Evolutionary conservation across 202 grass and related monocot species (phyloP).

Genomic region (Cymbopogon flexuosus): DNA sequence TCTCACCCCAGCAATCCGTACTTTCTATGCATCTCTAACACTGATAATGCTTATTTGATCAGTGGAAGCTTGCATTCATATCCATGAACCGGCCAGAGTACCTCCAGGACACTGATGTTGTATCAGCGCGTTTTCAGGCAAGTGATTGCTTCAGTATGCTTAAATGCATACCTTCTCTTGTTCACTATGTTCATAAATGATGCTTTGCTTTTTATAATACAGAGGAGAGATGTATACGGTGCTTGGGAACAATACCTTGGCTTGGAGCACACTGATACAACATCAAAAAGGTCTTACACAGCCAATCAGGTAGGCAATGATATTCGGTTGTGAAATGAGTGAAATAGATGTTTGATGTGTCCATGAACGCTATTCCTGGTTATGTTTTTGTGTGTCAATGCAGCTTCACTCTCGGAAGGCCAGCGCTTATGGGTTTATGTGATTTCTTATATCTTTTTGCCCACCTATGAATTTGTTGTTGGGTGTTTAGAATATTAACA

Average conservation of each 20-base stretch:
- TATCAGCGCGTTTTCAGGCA: slow-evolving; percentile 89
- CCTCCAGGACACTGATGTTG: slow-evolving; percentile 74
- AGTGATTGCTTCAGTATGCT: slow-evolving; percentile 34
- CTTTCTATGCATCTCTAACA: slow-evolving; percentile 1
- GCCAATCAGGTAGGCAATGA: slow-evolving; percentile 70
- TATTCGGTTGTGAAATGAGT: neutral
- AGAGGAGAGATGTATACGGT: slow-evolving; percentile 89
- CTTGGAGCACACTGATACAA: slow-evolving; percentile 86
- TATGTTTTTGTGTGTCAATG: neutral
- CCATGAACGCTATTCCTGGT: neutral
- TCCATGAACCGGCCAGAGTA: slow-evolving; percentile 85
- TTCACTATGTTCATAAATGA: slow-evolving; percentile 22
- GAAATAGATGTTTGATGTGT: neutral
- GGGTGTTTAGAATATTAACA: neutral
- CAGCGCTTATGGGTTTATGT: neutral
- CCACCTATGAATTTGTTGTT: neutral
- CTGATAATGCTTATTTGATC: slow-evolving; percentile 36
- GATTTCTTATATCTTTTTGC: slow-evolving; percentile 8
- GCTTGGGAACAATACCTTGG: slow-evolving; percentile 98
- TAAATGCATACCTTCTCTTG: slow-evolving; percentile 11
- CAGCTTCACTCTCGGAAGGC: neutral
- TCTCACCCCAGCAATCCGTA: neutral
- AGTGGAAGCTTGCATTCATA: slow-evolving; percentile 99
- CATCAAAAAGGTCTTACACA: slow-evolving; percentile 66
- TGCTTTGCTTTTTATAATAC: slow-evolving; percentile 36